phyloP scores from a whole-genome alignment of 306 rosid species.

The Hippophae gyantsensis region DNA sequence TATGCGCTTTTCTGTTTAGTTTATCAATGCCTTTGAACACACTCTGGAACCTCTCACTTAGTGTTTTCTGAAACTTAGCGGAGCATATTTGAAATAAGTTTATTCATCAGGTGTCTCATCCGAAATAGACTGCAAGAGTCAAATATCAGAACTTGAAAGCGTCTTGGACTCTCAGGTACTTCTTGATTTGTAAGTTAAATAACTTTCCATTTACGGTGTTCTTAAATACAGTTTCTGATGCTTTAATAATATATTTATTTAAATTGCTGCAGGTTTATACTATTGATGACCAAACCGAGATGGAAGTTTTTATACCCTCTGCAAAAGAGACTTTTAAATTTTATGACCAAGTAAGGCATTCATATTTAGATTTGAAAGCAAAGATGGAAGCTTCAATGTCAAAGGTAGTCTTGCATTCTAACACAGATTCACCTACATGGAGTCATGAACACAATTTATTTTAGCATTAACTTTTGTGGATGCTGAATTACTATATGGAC shows the following conservation, averaged over 20 bases:
- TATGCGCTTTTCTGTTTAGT: too few relatives aligned
- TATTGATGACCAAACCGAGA: constrained; percentile 56
- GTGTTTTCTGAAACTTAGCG: neutral
- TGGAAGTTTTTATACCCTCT: constrained; percentile 45
- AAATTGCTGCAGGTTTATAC: constrained; percentile 43
- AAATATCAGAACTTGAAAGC: constrained; percentile 68
- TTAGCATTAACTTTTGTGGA: constrained; percentile 3
- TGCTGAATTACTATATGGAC: constrained; percentile 32
- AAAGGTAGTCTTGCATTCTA: constrained; percentile 40
- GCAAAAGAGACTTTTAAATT: constrained; percentile 52
- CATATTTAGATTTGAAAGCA: constrained; percentile 44
- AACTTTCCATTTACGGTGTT: constrained; percentile 7
- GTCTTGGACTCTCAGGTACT: constrained; percentile 69
- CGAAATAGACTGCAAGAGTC: constrained; percentile 51
- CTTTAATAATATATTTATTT: constrained; percentile 9
- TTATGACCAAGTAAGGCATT: constrained; percentile 42
- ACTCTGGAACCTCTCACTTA: neutral
- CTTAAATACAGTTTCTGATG: constrained; percentile 6
- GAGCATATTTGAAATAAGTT: neutral
- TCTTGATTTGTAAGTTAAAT: neutral
- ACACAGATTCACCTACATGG: constrained; percentile 5
- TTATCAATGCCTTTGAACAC: too few relatives aligned
- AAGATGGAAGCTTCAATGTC: constrained; percentile 62
- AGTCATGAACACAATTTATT: constrained; percentile 7
- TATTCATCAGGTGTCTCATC: constrained; percentile 59